A percentile compares a stretch with the other conserved stretches of the same genome.
phyloP scores from a whole-genome alignment of 495 filamentous ascomycete species.

The Aspergillus asperescens region DNA sequence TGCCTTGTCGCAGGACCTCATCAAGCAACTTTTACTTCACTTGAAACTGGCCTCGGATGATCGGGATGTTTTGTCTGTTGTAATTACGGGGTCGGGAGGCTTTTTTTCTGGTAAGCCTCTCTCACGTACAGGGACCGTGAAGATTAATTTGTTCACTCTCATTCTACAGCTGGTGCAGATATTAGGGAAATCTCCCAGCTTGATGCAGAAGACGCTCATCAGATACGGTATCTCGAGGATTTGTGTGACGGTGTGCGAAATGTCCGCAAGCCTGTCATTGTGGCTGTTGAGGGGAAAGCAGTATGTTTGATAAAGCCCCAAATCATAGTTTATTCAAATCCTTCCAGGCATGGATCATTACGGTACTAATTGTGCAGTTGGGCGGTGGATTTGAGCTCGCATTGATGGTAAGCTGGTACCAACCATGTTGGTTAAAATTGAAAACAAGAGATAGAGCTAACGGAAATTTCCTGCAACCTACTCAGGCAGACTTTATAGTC shows the following conservation, averaged over 20 bases:
- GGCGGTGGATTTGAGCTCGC: constrained; percentile 11
- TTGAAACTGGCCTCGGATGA: background rate
- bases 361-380: background rate
- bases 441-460: background rate
- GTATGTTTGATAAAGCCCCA: background rate
- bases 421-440: too few species aligned
- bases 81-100: background rate
- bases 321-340: too few species aligned
- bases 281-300: constrained; percentile 9
- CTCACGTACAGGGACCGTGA: too few species aligned
- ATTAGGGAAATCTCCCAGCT: constrained; percentile 8
- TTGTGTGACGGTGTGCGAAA: constrained; percentile 1
- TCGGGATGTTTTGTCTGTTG: background rate
- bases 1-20: constrained; percentile 2
- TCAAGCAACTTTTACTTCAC: background rate
- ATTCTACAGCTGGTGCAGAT: constrained; percentile 7
- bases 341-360: background rate
- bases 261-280: constrained; percentile 7
- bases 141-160: background rate
- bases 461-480: background rate
- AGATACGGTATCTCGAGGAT: constrained; percentile 8
- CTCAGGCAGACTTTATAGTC: constrained; percentile 8
- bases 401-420: constrained; percentile 2
- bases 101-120: constrained; percentile 4
- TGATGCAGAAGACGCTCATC: background rate